Conservation (phyloP, 768 basidiomycete species). For the Amanita molliuscula region DNA sequence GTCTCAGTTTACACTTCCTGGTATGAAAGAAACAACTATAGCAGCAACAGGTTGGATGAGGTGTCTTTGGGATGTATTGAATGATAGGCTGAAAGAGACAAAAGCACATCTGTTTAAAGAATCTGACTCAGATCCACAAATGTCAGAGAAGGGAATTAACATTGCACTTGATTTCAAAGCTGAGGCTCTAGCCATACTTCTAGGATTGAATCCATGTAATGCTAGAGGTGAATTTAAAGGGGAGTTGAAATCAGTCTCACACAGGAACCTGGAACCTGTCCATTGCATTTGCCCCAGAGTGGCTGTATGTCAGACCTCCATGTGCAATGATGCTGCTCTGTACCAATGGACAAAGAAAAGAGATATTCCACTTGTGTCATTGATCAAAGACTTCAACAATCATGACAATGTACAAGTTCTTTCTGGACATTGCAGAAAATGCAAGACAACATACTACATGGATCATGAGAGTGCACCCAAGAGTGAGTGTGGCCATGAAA, state of each 20-base stretch:
- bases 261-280: too few species aligned
- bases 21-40: neutral
- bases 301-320: neutral
- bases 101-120: neutral
- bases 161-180: too few species aligned
- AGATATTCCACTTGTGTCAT: neutral
- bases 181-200: too few species aligned
- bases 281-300: neutral
- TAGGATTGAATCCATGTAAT: too few species aligned
- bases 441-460: neutral
- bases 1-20: neutral
- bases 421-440: neutral
- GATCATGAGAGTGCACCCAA: neutral
- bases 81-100: neutral
- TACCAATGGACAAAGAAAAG: neutral
- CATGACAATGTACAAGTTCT: neutral
- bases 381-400: neutral
- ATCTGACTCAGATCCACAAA: too few species aligned
- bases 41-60: neutral
- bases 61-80: neutral
- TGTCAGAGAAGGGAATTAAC: too few species aligned
- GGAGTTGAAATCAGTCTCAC: too few species aligned
- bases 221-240: too few species aligned
- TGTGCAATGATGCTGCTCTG: neutral
- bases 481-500: neutral